These are phyloP conservation scores for Penicillium paxilli DNA, from an alignment of 495 filamentous ascomycete genomes.

Conservation along the genomic window DNA sequence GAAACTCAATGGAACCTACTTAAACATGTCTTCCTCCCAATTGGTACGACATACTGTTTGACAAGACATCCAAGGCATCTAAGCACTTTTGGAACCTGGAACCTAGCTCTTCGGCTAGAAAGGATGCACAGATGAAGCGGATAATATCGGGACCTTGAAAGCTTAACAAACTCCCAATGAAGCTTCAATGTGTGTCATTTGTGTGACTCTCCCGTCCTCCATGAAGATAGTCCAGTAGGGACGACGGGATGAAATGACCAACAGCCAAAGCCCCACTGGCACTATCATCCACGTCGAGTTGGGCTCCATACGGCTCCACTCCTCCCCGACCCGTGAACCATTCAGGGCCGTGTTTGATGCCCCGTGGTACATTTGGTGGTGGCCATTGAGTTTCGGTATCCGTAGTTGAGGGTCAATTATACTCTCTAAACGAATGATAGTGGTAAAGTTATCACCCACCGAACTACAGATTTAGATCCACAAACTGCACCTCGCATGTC, in stretches of 20 bases:
- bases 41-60: too few relatives aligned
- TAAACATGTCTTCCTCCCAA: too few relatives aligned
- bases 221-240: not conserved
- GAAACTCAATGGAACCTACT: too few relatives aligned
- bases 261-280: not conserved
- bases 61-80: too few relatives aligned
- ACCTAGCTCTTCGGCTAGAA: too few relatives aligned
- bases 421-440: not conserved
- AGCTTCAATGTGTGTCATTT: not conserved
- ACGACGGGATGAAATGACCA: not conserved
- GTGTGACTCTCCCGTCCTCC: not conserved
- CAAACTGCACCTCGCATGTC: not conserved
- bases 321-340: not conserved
- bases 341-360: not conserved
- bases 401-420: not conserved
- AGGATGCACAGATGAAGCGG: too few relatives aligned
- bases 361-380: conserved; percentile 1
- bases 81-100: too few relatives aligned
- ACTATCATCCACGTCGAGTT: not conserved
- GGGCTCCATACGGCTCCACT: not conserved
- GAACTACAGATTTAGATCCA: not conserved
- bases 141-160: too few relatives aligned
- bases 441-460: too few relatives aligned
- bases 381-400: not conserved
- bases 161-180: too few relatives aligned